These are phyloP conservation scores for Zizania palustris DNA, from an alignment of 202 grass and related monocot species.

Conservation along the genomic window DNA sequence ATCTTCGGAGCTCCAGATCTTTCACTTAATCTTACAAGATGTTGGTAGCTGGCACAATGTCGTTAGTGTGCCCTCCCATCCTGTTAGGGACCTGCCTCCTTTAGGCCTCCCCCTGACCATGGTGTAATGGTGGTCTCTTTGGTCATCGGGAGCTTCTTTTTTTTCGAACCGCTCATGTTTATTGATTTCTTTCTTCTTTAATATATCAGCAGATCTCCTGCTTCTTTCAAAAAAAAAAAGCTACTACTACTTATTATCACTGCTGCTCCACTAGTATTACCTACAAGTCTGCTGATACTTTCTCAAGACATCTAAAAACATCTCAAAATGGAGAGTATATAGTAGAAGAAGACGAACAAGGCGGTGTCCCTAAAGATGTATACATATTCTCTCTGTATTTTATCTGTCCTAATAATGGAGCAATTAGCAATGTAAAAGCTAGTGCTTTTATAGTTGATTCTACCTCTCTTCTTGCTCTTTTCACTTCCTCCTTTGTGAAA, in stretches of 20 bases:
- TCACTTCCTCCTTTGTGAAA: conserved; percentile 38
- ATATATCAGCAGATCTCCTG: too few species aligned
- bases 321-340: conserved; percentile 32
- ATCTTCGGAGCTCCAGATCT: too few species aligned
- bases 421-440: conserved; percentile 35
- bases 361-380: conserved; percentile 32
- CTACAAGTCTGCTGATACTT: not conserved
- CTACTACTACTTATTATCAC: conserved; percentile 18
- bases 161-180: too few species aligned
- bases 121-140: too few species aligned
- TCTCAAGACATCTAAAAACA: conserved; percentile 33
- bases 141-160: too few species aligned
- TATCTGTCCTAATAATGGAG: conserved; percentile 36
- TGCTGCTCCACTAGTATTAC: not conserved
- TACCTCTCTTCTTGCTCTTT: not conserved
- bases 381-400: conserved; percentile 49
- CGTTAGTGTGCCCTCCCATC: too few species aligned
- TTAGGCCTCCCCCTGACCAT: too few species aligned
- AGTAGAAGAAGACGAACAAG: conserved; percentile 20
- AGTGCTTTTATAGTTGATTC: conserved; percentile 25
- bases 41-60: too few species aligned
- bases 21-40: too few species aligned
- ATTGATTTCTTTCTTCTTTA: too few species aligned
- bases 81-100: too few species aligned
- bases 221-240: too few species aligned